These are phyloP conservation scores for Xylaria hypoxylon DNA, from an alignment of 2,329 filamentous ascomycete genomes.

Conservation along the genomic window DNA sequence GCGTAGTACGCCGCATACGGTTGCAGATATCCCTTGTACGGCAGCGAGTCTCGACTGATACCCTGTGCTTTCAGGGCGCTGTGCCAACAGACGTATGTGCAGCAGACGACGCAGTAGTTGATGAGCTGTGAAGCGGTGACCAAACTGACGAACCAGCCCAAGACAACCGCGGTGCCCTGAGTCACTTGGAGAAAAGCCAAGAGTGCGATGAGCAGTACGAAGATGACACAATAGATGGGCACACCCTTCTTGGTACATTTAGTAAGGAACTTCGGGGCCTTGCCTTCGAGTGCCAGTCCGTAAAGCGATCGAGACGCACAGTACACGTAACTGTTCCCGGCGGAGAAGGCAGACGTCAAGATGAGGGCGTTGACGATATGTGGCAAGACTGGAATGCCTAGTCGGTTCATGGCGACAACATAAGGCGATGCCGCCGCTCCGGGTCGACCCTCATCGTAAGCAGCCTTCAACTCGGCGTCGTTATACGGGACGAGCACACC, in stretches of 20 bases:
- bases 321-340: conserved; percentile 76
- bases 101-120: conserved; percentile 76
- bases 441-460: conserved; percentile 68
- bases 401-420: conserved; percentile 75
- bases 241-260: conserved; percentile 74
- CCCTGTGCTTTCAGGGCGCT: conserved; percentile 77
- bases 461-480: conserved; percentile 69
- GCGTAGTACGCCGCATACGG: conserved; percentile 79
- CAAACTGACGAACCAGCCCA: conserved; percentile 77
- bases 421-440: conserved; percentile 77
- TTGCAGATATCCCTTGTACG: conserved; percentile 76
- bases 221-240: conserved; percentile 77
- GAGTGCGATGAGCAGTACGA: conserved; percentile 75
- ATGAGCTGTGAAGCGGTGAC: conserved; percentile 80
- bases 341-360: conserved; percentile 73
- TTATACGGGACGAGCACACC: conserved; percentile 79
- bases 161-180: conserved; percentile 71
- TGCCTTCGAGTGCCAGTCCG: conserved; percentile 75
- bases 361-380: conserved; percentile 80
- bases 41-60: conserved; percentile 73
- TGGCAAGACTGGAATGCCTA: conserved; percentile 72
- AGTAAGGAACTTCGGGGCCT: conserved; percentile 70
- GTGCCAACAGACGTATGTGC: conserved; percentile 78
- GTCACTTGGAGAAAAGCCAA: conserved; percentile 81
- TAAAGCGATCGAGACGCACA: conserved; percentile 76